These are phyloP conservation scores for Phaeosphaeriaceae sp. DNA, from an alignment of 2,329 filamentous ascomycete species.

Conservation along the genomic window DNA sequence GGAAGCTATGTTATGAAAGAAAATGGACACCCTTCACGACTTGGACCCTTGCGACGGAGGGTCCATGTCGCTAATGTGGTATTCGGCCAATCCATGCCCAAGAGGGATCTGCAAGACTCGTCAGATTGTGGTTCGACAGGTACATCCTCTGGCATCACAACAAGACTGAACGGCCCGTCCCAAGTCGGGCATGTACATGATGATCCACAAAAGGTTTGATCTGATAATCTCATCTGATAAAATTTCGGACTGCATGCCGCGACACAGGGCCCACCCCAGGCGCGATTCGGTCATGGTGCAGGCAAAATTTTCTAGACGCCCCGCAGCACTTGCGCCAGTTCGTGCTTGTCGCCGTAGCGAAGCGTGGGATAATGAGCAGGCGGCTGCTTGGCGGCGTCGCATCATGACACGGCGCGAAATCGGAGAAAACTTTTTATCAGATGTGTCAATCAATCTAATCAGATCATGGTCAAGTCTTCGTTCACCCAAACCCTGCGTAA, in stretches of 20 bases:
- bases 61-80: slow-evolving; percentile 19
- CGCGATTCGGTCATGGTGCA: slow-evolving; percentile 29
- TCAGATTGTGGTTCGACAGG: slow-evolving; percentile 39
- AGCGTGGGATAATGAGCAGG: slow-evolving; percentile 25
- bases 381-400: slow-evolving; percentile 18
- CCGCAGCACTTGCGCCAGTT: slow-evolving; percentile 32
- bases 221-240: slow-evolving; percentile 37
- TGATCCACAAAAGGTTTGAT: slow-evolving; percentile 22
- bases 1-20: slow-evolving; percentile 15
- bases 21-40: slow-evolving; percentile 23
- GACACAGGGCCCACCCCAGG: slow-evolving; percentile 15
- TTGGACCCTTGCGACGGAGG: slow-evolving; percentile 24
- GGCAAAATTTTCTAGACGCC: slow-evolving; percentile 35
- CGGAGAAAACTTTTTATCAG: slow-evolving; percentile 22
- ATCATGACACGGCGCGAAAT: slow-evolving; percentile 17
- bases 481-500: background rate
- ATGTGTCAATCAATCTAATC: slow-evolving; percentile 21
- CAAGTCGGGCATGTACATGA: slow-evolving; percentile 24
- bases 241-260: slow-evolving; percentile 7
- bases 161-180: slow-evolving; percentile 24
- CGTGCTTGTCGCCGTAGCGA: slow-evolving; percentile 15
- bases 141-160: slow-evolving; percentile 11
- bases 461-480: slow-evolving; percentile 26
- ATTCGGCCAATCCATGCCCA: slow-evolving; percentile 25
- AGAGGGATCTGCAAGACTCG: slow-evolving; percentile 25